Evolutionary conservation across 2,329 filamentous ascomycete genomes (phyloP).

Genomic region (Monilinia fructigena): DNA sequence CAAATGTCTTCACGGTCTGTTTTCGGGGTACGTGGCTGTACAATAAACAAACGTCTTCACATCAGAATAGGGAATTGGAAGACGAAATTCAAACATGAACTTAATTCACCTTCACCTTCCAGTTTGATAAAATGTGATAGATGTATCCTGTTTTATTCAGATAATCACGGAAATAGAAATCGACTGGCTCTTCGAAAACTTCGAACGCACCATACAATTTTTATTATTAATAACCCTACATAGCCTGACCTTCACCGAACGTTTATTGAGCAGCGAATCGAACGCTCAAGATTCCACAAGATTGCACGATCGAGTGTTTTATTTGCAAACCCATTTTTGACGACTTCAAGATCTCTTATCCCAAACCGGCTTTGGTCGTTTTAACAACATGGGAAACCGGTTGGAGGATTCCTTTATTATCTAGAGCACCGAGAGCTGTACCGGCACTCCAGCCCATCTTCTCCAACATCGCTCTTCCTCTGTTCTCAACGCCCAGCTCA

Average conservation of each 20-base stretch:
- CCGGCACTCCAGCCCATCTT: constrained; percentile 97
- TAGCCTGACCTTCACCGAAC: neutral
- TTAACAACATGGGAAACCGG: constrained; percentile 88
- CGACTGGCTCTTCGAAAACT: too few relatives aligned
- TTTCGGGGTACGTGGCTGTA: constrained; percentile 70
- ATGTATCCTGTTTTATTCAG: neutral
- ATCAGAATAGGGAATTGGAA: constrained; percentile 41
- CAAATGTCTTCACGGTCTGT: constrained; percentile 68
- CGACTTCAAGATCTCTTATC: constrained; percentile 40
- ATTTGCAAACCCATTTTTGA: neutral
- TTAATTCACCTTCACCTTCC: neutral
- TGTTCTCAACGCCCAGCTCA: constrained; percentile 79
- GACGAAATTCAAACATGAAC: constrained; percentile 31
- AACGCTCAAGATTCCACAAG: too few relatives aligned
- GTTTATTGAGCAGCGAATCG: neutral
- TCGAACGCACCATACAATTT: too few relatives aligned
- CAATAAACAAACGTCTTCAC: constrained; percentile 54
- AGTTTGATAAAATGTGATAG: neutral
- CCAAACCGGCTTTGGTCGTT: constrained; percentile 78
- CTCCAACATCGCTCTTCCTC: constrained; percentile 81
- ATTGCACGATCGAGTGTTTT: too few relatives aligned
- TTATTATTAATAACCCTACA: neutral
- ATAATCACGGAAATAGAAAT: neutral
- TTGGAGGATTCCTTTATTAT: constrained; percentile 86
- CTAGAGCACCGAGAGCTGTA: constrained; percentile 73